Percentiles rank a stretch among this genome's conserved stretches.
Conservation (phyloP, 768 basidiomycete genomes). For the Lactarius evosmus region DNA sequence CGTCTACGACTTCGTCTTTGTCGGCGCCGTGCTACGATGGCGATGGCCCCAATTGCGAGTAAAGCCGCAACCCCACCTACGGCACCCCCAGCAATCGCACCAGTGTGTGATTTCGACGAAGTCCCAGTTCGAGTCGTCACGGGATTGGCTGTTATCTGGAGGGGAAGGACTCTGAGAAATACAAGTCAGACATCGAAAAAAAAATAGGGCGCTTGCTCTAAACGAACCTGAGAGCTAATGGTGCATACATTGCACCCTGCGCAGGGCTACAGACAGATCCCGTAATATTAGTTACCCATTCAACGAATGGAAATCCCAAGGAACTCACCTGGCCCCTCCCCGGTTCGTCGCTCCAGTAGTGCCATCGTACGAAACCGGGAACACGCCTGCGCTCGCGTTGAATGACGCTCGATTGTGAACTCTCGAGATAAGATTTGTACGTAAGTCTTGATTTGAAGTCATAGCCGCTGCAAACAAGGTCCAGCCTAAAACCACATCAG, state of each 20-base stretch:
- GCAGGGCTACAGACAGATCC: conserved; percentile 23
- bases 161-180: neutral
- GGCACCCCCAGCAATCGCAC: conserved; percentile 24
- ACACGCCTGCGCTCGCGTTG: conserved; percentile 10
- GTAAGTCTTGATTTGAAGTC: neutral
- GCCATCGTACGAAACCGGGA: conserved; percentile 12
- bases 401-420: conserved; percentile 16
- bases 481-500: conserved; percentile 15
- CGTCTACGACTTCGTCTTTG: neutral
- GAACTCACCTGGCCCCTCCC: conserved; percentile 23
- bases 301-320: no score
- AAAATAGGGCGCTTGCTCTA: neutral
- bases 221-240: conserved; percentile 29
- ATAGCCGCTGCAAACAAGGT: conserved; percentile 21
- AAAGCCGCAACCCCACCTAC: conserved; percentile 17
- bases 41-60: neutral
- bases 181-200: neutral
- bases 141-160: neutral
- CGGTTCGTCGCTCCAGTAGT: neutral
- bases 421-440: conserved; percentile 11
- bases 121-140: no score
- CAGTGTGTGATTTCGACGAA: conserved; percentile 2
- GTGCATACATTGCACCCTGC: conserved; percentile 30
- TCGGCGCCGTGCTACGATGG: conserved; percentile 9
- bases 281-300: neutral